Evolutionary conservation across 2,329 filamentous ascomycete species (phyloP), one percentile per base, ranked within the genome.

Genomic region (Pyricularia sp.): DNA sequence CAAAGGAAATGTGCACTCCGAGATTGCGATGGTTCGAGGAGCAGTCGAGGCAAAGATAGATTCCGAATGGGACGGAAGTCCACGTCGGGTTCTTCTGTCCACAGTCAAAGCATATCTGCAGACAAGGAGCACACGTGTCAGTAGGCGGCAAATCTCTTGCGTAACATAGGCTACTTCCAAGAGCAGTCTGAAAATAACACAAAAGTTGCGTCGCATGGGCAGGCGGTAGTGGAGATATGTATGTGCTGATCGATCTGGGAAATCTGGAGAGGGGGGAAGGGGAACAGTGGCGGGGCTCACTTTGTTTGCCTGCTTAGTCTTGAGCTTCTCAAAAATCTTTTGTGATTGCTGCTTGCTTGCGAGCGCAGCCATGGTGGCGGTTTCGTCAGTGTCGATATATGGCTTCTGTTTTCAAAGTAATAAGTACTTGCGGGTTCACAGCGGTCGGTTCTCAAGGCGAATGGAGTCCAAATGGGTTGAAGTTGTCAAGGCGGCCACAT

Each of bases 1-100:
- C 94, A 81, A 99, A 99, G 71, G 93, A 97, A 78, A 99, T 97
- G 78, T 99, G 94, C 67, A 97, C 93, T 77, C 94, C 94, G 72
- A 99, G 87, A 77, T 97, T 97, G 71, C 94, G 89, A 78, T 99
- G 94, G 77, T 97, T 92, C 65, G 93, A 89, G 57, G 93, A 97
- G 80, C 94, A 99, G 79, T 99, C 94, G 72, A 99, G 88, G 74
- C 94, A 99, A 26, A 99, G 86, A 76, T 97, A 99, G 76, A 99
- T 97, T 73, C 68, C 94, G 69, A 99, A 92, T 12, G 93, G 93
- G 35, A 97, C 93, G 7, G 93, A 97, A 8, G 93, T 96, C 94
- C 94, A 99, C 66, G 94, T 97, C 68, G 94, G 94, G 75, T 97
- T 97, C 79, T 97, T 97, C 73, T 92, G 89, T 75, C 90, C 88